Evolutionary conservation across 1,284 basidiomycete species (phyloP).

Genomic region (Rhodotorula sp.): DNA sequence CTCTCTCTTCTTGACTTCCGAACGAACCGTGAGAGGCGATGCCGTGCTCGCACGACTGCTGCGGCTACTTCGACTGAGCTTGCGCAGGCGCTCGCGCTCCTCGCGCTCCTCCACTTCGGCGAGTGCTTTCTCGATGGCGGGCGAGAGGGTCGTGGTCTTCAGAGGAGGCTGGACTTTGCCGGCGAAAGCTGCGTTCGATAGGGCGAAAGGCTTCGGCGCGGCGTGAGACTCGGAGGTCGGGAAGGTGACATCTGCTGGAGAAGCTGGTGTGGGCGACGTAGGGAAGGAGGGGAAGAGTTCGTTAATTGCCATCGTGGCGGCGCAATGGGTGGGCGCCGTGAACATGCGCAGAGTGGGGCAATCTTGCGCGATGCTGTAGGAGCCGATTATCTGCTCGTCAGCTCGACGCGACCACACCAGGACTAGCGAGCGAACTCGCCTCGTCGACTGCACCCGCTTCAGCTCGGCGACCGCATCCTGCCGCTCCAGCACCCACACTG

Average conservation of each 20-base stretch:
- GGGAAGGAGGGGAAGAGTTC: constrained; percentile 19
- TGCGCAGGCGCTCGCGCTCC: constrained; percentile 13
- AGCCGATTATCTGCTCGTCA: not conserved
- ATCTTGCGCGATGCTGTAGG: constrained; percentile 1
- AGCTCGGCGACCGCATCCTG: constrained; percentile 4
- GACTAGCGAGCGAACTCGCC: constrained; percentile 2
- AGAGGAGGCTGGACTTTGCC: not conserved
- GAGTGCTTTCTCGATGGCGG: constrained; percentile 31
- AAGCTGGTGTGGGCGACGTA: not conserved
- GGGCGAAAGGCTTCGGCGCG: constrained; percentile 21
- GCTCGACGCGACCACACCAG: too few relatives aligned
- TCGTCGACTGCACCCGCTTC: constrained; percentile 6
- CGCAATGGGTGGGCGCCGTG: constrained; percentile 15
- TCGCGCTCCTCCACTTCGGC: constrained; percentile 21
- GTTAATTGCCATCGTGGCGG: constrained; percentile 22
- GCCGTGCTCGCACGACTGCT: constrained; percentile 3
- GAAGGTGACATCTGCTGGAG: not conserved
- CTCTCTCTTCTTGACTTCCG: too few relatives aligned
- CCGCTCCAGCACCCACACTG: constrained; percentile 10
- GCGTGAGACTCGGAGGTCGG: not conserved
- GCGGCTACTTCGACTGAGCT: constrained; percentile 7
- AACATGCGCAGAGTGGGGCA: constrained; percentile 11
- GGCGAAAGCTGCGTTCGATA: constrained; percentile 25
- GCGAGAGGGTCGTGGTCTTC: constrained; percentile 11
- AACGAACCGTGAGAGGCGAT: not conserved